A percentile compares a stretch with the other conserved stretches of the same genome.
These are phyloP conservation scores for Naematelia encephala DNA, from an alignment of 768 basidiomycete species.

Conservation along the genomic window DNA sequence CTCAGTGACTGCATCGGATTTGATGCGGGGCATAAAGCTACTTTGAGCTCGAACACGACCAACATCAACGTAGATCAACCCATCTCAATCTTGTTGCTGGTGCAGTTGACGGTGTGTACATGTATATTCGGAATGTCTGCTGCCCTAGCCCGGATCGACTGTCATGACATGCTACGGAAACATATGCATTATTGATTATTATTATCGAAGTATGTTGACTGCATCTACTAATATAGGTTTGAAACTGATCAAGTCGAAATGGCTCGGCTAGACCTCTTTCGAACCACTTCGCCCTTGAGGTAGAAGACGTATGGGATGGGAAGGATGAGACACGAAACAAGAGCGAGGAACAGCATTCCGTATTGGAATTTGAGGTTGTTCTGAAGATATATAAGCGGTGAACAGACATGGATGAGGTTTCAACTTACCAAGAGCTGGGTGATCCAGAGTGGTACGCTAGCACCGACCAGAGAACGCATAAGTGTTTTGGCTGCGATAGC, in stretches of 20 bases:
- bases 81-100: too few relatives aligned
- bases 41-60: too few relatives aligned
- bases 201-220: too few relatives aligned
- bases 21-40: too few relatives aligned
- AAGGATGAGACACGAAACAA: slow-evolving; percentile 30
- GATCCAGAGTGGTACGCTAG: slow-evolving; percentile 74
- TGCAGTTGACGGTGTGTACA: too few relatives aligned
- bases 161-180: too few relatives aligned
- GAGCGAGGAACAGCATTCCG: slow-evolving; percentile 30
- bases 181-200: too few relatives aligned
- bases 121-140: too few relatives aligned
- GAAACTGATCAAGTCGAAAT: neutral
- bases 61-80: too few relatives aligned
- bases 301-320: slow-evolving; percentile 39
- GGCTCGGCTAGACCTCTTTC: slow-evolving; percentile 23
- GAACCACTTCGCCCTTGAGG: slow-evolving; percentile 31
- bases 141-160: too few relatives aligned
- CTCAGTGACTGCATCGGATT: too few relatives aligned
- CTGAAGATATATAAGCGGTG: slow-evolving; percentile 4
- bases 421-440: slow-evolving; percentile 56
- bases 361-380: slow-evolving; percentile 37
- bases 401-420: neutral
- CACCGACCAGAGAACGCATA: slow-evolving; percentile 66
- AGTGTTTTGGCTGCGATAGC: slow-evolving; percentile 65
- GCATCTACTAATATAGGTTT: too few relatives aligned